Percentiles rank a stretch among this genome's conserved stretches.
Conservation (phyloP, 2,329 filamentous ascomycete genomes). For the Chaetomiaceae sp. region DNA sequence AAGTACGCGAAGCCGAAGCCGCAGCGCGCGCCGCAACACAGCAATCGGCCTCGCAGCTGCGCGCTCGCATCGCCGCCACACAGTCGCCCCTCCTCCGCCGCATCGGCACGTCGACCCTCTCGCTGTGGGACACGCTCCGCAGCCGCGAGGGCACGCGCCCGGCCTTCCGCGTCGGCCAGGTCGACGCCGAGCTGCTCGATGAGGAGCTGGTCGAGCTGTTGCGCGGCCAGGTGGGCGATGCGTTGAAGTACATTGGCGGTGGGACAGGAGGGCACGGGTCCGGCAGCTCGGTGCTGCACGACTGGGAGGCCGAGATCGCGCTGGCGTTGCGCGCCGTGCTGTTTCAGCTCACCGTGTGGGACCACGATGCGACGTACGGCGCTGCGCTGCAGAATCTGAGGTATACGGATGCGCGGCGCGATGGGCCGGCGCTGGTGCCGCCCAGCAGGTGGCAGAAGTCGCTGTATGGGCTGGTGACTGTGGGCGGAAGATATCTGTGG, state of each 20-base stretch:
- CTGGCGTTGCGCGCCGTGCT: conserved; percentile 69
- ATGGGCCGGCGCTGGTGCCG: conserved; percentile 55
- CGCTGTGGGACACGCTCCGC: conserved; percentile 63
- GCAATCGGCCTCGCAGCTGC: conserved; percentile 32
- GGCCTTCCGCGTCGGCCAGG: conserved; percentile 88
- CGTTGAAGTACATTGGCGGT: conserved; percentile 76
- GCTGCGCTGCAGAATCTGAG: conserved; percentile 86
- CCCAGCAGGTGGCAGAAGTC: conserved; percentile 80
- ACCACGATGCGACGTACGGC: conserved; percentile 91
- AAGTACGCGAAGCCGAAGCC: conserved; percentile 63
- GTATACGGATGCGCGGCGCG: conserved; percentile 75
- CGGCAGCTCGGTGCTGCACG: conserved; percentile 67
- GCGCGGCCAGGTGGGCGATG: conserved; percentile 79
- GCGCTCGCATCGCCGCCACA: conserved; percentile 44
- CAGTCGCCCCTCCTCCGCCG: conserved; percentile 50
- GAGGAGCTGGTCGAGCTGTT: conserved; percentile 85
- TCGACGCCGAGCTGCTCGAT: conserved; percentile 91
- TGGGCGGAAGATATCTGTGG: conserved; percentile 86
- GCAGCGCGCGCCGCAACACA: conserved; percentile 49
- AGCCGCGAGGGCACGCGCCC: conserved; percentile 75
- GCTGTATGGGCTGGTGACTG: conserved; percentile 76
- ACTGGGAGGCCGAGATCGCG: conserved; percentile 81
- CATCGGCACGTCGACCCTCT: conserved; percentile 49
- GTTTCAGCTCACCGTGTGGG: conserved; percentile 96
- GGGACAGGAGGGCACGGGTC: conserved; percentile 49